Evolutionary conservation across 495 filamentous ascomycete genomes (phyloP).

Genomic region (Oidiodendron maius): DNA sequence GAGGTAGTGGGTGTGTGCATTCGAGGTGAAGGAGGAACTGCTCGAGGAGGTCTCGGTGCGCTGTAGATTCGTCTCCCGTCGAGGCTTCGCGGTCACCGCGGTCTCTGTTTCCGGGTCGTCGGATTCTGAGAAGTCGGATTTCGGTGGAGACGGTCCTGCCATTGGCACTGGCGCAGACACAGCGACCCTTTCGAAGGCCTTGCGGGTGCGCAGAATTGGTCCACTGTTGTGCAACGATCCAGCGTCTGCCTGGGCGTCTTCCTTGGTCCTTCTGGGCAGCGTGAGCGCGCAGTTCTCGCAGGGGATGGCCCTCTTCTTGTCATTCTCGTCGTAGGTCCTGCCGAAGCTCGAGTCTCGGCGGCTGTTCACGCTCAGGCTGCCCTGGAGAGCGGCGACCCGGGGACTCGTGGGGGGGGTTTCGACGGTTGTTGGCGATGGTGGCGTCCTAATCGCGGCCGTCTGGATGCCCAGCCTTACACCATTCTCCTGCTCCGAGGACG

Average conservation of each 20-base stretch:
- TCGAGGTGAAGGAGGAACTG: constrained; percentile 35
- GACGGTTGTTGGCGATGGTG: constrained; percentile 14
- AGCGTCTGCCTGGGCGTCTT: constrained; percentile 4
- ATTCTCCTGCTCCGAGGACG: constrained; percentile 24
- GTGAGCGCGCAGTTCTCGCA: constrained; percentile 60
- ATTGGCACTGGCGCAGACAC: background rate
- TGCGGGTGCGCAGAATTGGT: constrained; percentile 23
- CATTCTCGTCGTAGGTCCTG: constrained; percentile 51
- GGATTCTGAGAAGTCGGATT: constrained; percentile 12
- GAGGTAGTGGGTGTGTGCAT: constrained; percentile 68
- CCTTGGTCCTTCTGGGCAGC: constrained; percentile 45
- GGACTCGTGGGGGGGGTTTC: constrained; percentile 63
- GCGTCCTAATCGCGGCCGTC: background rate
- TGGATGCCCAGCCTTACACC: background rate
- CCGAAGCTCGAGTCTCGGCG: constrained; percentile 45
- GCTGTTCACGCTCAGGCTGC: constrained; percentile 23
- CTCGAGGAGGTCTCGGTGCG: constrained; percentile 18
- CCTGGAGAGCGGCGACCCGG: constrained; percentile 25
- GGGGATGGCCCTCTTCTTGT: constrained; percentile 43
- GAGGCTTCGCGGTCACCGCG: constrained; percentile 10
- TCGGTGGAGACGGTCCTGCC: constrained; percentile 16
- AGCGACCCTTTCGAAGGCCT: constrained; percentile 17
- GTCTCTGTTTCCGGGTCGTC: constrained; percentile 18
- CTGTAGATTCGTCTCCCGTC: constrained; percentile 5
- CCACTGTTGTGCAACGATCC: constrained; percentile 11